Evolutionary conservation across 345 rosid genomes (phyloP), one percentile per base, ranked within the genome.

Genomic region (Moringa oleifera): DNA sequence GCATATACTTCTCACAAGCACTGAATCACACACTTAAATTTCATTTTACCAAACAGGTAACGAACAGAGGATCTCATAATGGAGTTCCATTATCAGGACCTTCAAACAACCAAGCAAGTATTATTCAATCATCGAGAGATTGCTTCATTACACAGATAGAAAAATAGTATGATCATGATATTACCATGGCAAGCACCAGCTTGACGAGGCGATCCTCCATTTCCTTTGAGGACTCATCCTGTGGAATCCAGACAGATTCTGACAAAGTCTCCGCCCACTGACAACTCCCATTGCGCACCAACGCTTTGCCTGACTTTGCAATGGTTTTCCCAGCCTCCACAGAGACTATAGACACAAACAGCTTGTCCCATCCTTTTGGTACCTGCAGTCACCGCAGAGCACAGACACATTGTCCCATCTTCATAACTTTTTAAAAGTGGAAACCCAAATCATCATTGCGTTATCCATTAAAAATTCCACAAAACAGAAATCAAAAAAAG

Each of bases 281-380:
- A 65, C 88, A 85, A 67, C 46, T 65, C 55, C 88, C 88, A 68
- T 79, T 79, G 19, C 69, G 64, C 18, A 70, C 86, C 1, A 22
- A 28, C 0, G 77, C 71, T 69, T 74, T 85, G 53, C 79, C 68
- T 49, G 73, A 64, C 68, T 81, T 83, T 2, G 79, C 77, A 24
- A 83, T 58, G 6, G 81, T 74, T 69, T 74, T 83, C 58, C 88
- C 88, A 0, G 77, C 75, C 70, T 77, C 80, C 52, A 68, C 71
- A 1, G 83, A 79, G 53, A 80, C 18, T 16, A 83, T 20, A 0
- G 83, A 79, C 63, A 81, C 75, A 66, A 66, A 66, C 63, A 85
- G 67, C 67, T 72, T 81, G 73, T 85, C 91, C 91, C 91, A 85
- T 73, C 91, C 84, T 71, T 76, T 81, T 59, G 91, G 88, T 6